phyloP scores from a whole-genome alignment of 2,329 filamentous ascomycete genomes.

The Geosmithia putterillii region DNA sequence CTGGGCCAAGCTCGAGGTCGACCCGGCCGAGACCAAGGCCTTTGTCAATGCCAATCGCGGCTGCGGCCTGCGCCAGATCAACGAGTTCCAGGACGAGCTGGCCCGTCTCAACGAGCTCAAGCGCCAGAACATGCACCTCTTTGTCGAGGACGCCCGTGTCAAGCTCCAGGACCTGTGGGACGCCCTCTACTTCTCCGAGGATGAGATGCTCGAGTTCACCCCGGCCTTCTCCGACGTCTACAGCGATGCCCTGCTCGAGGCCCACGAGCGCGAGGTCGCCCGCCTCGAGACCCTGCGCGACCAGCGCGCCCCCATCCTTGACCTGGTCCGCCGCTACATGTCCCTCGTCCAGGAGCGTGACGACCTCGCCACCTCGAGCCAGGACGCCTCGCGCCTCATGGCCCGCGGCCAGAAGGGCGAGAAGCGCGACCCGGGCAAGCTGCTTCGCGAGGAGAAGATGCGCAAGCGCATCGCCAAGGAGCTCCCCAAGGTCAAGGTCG shows the following conservation, averaged over 20 bases:
- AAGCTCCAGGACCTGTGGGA: slow-evolving; percentile 95
- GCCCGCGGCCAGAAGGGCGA: slow-evolving; percentile 85
- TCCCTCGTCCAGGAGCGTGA: slow-evolving; percentile 75
- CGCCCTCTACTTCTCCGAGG: slow-evolving; percentile 82
- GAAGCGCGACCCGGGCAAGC: slow-evolving; percentile 83
- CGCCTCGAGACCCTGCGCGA: slow-evolving; percentile 73
- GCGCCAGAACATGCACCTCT: slow-evolving; percentile 85
- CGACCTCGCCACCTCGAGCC: slow-evolving; percentile 78
- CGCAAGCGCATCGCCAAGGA: slow-evolving; percentile 95
- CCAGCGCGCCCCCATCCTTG: slow-evolving; percentile 73
- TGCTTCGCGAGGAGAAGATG: slow-evolving; percentile 96
- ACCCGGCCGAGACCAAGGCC: slow-evolving; percentile 68
- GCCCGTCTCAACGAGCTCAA: slow-evolving; percentile 82
- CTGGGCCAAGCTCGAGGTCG: slow-evolving; percentile 79
- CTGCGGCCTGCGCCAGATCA: slow-evolving; percentile 82
- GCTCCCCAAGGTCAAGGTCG: slow-evolving; percentile 76
- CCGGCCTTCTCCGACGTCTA: slow-evolving; percentile 96
- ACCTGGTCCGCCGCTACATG: slow-evolving; percentile 73
- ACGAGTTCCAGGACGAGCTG: slow-evolving; percentile 91
- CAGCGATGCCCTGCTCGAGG: slow-evolving; percentile 87
- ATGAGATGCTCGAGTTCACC: slow-evolving; percentile 97
- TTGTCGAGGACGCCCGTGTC: slow-evolving; percentile 86
- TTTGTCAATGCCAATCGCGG: slow-evolving; percentile 85
- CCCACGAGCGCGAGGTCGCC: slow-evolving; percentile 83
- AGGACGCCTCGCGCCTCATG: slow-evolving; percentile 90